Conservation (phyloP, 371 early-diverging fungal species). For the Sporodiniella umbellata region DNA sequence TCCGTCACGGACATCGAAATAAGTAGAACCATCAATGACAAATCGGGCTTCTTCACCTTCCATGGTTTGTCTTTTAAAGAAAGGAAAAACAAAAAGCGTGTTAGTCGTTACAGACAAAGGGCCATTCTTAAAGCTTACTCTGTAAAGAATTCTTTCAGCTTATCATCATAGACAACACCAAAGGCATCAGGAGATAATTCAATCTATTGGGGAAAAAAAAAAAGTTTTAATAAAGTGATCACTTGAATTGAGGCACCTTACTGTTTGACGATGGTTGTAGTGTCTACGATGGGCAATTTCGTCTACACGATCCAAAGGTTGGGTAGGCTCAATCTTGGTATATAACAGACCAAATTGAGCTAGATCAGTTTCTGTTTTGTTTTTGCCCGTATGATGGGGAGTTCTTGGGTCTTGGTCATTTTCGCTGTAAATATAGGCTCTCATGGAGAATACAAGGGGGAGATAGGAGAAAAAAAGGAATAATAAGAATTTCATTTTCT, state of each 20-base stretch:
- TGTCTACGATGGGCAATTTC: slow-evolving; percentile 66
- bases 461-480: background rate
- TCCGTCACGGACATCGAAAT: slow-evolving; percentile 81
- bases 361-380: slow-evolving; percentile 66
- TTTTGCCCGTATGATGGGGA: slow-evolving; percentile 66
- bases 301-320: slow-evolving; percentile 61
- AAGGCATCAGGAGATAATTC: slow-evolving; percentile 73
- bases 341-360: slow-evolving; percentile 70
- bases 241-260: slow-evolving; percentile 26
- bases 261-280: slow-evolving; percentile 90
- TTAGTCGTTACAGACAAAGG: too few species aligned
- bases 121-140: slow-evolving; percentile 75
- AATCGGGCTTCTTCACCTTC: slow-evolving; percentile 97
- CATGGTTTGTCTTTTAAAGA: slow-evolving; percentile 58
- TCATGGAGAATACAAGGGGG: slow-evolving; percentile 40
- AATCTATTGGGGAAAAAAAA: too few species aligned
- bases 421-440: slow-evolving; percentile 63
- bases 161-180: slow-evolving; percentile 80
- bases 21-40: slow-evolving; percentile 87
- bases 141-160: slow-evolving; percentile 88
- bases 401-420: slow-evolving; percentile 57
- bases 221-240: too few species aligned
- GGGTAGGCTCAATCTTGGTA: slow-evolving; percentile 60
- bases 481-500: too few species aligned
- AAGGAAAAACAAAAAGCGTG: too few species aligned